These are phyloP conservation scores for Quercus mongolica DNA, from an alignment of 306 rosid genomes.

Conservation along the genomic window DNA sequence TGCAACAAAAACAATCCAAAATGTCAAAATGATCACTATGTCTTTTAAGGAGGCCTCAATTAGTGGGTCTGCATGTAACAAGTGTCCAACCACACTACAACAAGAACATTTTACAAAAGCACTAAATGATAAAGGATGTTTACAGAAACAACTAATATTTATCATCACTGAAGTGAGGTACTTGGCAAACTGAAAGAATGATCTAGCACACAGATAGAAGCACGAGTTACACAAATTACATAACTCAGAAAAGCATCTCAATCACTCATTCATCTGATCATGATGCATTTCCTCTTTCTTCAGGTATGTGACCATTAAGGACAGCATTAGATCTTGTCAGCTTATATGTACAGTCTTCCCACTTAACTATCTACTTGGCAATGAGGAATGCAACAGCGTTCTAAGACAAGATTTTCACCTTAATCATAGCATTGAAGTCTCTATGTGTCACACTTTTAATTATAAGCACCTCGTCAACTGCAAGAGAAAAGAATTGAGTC, in stretches of 20 bases:
- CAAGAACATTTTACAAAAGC: background rate
- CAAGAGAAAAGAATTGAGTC: constrained; percentile 20
- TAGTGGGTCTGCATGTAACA: background rate
- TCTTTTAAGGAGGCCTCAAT: background rate
- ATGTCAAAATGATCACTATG: constrained; percentile 5
- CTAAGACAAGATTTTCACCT: constrained; percentile 51
- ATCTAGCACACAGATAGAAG: background rate
- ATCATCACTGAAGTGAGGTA: background rate
- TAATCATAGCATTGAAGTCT: constrained; percentile 79
- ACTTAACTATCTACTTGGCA: background rate
- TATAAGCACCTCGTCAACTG: constrained; percentile 83
- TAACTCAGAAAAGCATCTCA: background rate
- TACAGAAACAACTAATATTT: background rate
- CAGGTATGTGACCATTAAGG: background rate
- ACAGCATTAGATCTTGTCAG: background rate
- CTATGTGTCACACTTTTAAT: constrained; percentile 87
- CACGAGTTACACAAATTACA: background rate
- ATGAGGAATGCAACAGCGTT: background rate
- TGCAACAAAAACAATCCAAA: constrained; percentile 40
- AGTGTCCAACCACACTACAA: background rate
- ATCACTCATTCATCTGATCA: background rate
- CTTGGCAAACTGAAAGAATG: background rate
- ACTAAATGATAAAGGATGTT: background rate
- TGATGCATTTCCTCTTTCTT: background rate
- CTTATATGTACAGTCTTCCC: background rate